Base-by-base conservation (phyloP, 2,329 filamentous ascomycete genomes). In the Akanthomyces muscarius region DNA sequence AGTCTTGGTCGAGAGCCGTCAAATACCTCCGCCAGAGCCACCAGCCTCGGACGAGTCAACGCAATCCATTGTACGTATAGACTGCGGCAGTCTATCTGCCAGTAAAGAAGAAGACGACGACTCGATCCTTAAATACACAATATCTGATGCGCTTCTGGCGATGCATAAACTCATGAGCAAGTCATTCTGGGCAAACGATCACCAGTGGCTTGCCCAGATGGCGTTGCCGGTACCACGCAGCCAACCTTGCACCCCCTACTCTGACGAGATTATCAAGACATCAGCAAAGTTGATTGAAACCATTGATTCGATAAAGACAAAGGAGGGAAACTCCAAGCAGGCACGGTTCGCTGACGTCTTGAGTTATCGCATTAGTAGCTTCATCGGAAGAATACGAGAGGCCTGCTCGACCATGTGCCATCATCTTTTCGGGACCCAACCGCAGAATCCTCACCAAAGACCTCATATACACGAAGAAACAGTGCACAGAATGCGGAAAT, bases 141-240 rank as follows among this genome's bases (percentile, higher is more conserved):
- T 54, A 14, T 53, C 58, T 8, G 50, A 61, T 54, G 58, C 50
- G 6, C 53, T 54, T 23, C 13, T 54, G 3, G 41, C 36, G n/a
- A 30, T 61, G n/a, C n/a, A 61, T 11, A 5, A 47, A 16, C 16
- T 54, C 13, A 61, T 61, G 58, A 28, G 50, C 41, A 36, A 36
- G 13, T 28, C 38, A 2, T 54, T 54, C 18, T 61, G 58, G 58
- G 36, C 41, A 10, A 18, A 54, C 14, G 33, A 54, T n/a, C 38
- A 61, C 11, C n/a, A 36, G 16, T 61, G 58, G 58, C 41, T 54
- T 6, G n/a, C 28, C 18, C 10, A 0, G 2, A 38, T 52, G 13
- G 6, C n/a, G 7, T 5, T 4, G 10, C 25, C 50, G 8, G 25
- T 16, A 11, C 13, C 41, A 5, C 21, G n/a, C 23, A 16, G 25